Base-by-base conservation (phyloP, 306 rosid species). In the Prunus davidiana region DNA sequence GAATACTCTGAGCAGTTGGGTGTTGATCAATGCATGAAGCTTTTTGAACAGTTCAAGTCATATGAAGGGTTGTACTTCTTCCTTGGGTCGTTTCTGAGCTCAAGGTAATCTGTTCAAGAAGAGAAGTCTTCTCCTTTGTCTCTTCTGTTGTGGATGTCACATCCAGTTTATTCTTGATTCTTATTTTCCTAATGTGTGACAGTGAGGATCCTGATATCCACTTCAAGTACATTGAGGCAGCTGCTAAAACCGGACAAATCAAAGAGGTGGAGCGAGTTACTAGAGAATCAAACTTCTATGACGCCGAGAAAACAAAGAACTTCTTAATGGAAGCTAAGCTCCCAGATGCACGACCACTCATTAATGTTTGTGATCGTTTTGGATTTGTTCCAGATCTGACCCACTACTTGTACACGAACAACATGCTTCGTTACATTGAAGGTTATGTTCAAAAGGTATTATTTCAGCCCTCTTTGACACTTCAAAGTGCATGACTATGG, bases 191-290 rank as follows among this genome's bases (percentile, higher is more conserved):
- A 5, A 28, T 64, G 61, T 84, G 89, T 67, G 67, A 70, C 93
- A 96, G 99, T 88, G 99, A 96, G 99, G 99, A 96, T 84, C 99
- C 99, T 77, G 99, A 96, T 74, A 96, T 96, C 78, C 99, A 96
- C 90, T 96, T 92, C 70, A 96, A 96, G 93, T 96, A 96, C 93
- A 91, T 96, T 57, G 99, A 96, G 80, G 88, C 99, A 19, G 99
- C 99, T 74, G 99, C 99, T 15, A 96, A 93, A 87, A 96, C 98
- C 79, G 99, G 99, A 43, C 99, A 96, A 79, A 96, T 96, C 80
- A 96, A 96, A 81, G 99, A 96, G 84, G 99, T 96, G 1, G 99
- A 96, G 82, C 97, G 99, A 54, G 98, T 96, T 78, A 96, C 99
- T 14, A 86, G 99, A 90, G 99, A 96, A 85, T 96, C 99, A 64